These are phyloP conservation scores for Penicillium sp. DNA, from an alignment of 2,329 filamentous ascomycete genomes.

Conservation along the genomic window DNA sequence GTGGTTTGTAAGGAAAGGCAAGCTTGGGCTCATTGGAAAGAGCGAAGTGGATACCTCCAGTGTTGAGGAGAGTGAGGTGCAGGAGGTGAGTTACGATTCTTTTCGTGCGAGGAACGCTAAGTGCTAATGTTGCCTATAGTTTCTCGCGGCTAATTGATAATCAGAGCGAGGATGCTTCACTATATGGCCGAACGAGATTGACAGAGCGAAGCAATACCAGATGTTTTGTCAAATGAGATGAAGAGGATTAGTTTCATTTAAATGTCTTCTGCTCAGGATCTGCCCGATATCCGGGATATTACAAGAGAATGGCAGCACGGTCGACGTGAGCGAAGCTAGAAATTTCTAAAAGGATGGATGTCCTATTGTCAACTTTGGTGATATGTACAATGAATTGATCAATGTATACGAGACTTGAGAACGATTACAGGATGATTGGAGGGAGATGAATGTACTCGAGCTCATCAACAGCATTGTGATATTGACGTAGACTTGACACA, in stretches of 20 bases:
- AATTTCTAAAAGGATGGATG: too few species aligned
- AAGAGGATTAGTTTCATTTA: too few species aligned
- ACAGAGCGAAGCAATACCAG: too few species aligned
- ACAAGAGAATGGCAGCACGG: too few species aligned
- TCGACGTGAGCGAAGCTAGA: too few species aligned
- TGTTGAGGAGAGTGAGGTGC: conserved; percentile 70
- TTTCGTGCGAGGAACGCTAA: not conserved
- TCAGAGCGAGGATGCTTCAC: not conserved
- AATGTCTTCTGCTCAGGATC: too few species aligned
- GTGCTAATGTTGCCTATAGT: conserved; percentile 6
- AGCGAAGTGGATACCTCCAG: conserved; percentile 62
- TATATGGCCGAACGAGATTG: not conserved
- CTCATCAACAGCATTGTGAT: conserved; percentile 21
- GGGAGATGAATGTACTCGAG: conserved; percentile 1
- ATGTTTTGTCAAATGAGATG: too few species aligned
- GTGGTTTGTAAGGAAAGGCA: conserved; percentile 66
- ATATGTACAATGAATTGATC: too few species aligned
- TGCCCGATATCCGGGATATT: too few species aligned
- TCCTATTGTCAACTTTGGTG: too few species aligned
- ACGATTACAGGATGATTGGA: not conserved
- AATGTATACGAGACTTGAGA: too few species aligned
- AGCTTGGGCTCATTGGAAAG: conserved; percentile 70
- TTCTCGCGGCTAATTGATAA: conserved; percentile 1
- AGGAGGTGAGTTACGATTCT: conserved; percentile 42
- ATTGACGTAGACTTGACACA: conserved; percentile 22